phyloP scores from a whole-genome alignment of 2,329 filamentous ascomycete genomes.

The Fusarium sp. region DNA sequence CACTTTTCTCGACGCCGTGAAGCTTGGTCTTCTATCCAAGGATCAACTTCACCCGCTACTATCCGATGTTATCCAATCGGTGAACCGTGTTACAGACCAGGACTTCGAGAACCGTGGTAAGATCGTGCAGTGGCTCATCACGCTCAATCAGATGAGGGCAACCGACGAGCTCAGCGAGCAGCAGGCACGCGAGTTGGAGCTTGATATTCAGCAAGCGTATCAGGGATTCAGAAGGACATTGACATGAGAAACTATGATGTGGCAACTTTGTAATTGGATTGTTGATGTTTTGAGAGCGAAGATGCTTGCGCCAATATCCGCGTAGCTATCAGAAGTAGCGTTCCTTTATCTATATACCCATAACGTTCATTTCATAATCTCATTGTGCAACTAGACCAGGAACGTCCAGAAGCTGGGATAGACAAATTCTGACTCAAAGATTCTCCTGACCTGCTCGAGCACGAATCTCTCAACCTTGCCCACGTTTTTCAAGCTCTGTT shows the following conservation, averaged over 20 bases:
- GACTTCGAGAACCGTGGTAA: constrained; percentile 97
- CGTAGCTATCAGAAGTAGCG: constrained; percentile 17
- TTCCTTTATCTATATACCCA: constrained; percentile 43
- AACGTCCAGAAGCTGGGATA: constrained; percentile 99
- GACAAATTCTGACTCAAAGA: constrained; percentile 98
- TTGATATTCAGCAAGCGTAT: constrained; percentile 95
- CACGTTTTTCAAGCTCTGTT: constrained; percentile 97
- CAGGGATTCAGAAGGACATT: constrained; percentile 90
- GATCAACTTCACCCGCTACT: constrained; percentile 96
- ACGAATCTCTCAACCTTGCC: constrained; percentile 99
- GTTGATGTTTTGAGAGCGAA: constrained; percentile 22
- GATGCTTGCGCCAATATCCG: constrained; percentile 17
- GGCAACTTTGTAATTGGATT: constrained; percentile 5
- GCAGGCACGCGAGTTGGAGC: constrained; percentile 87
- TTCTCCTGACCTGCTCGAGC: constrained; percentile 92
- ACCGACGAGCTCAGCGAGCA: constrained; percentile 90
- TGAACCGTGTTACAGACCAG: constrained; percentile 94
- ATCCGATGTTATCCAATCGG: constrained; percentile 95
- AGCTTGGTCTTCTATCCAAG: constrained; percentile 91
- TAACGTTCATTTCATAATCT: constrained; percentile 13
- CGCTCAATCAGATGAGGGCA: constrained; percentile 96
- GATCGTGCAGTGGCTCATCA: constrained; percentile 98
- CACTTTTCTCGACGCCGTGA: constrained; percentile 94
- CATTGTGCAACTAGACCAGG: constrained; percentile 70
- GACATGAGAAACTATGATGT: constrained; percentile 55